Evolutionary conservation across 2,329 filamentous ascomycete species (phyloP), one percentile per base, ranked within the genome.

Genomic region (Hypoxylon sp.): DNA sequence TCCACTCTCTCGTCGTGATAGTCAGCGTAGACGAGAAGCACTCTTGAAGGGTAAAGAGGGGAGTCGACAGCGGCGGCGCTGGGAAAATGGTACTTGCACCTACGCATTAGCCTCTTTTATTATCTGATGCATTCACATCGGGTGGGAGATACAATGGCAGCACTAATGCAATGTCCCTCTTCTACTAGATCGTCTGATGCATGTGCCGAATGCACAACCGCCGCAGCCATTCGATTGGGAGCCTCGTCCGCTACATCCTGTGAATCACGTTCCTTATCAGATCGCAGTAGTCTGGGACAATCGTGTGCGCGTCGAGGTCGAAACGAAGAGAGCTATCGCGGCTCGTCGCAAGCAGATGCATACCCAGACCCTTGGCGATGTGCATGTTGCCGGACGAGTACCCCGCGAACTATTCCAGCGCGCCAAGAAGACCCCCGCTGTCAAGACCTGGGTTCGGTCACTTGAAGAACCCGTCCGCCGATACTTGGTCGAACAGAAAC

Each of bases 41-140:
- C 77, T 97, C 57, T 84, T 96, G 32, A 97, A 94, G 82, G 95
- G 95, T 62, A 97, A 97, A 73, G 94, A 98, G 79, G 95, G 95
- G 34, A 95, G 89, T 74, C 88, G 95, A 36, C 90, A 95, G 75
- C 86, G 95, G 53, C 90, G 95, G 74, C 87, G 95, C 61, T 98
- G 94, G 94, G 96, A 99, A 83, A 99, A 98, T 80, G 93, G 93
- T 97, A 86, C 17, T 48, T 69, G 1, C 65, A 23, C 34, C 36
- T 52, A 52, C 34, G 36, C 43, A 55, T 63, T 41, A 41, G 4
- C 30, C 9, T 5, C 19, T 11, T 13, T 32, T 51, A 50, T 57
- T 45, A 19, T 53, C 17, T 25, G 30, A 50, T 43, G 21, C 43
- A n/a, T 43, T 19, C 19, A 41, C 38, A 14, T 17, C n/a, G 4